These are phyloP conservation scores for Phyllachora maydis DNA, from an alignment of 2,329 filamentous ascomycete species.

Conservation along the genomic window DNA sequence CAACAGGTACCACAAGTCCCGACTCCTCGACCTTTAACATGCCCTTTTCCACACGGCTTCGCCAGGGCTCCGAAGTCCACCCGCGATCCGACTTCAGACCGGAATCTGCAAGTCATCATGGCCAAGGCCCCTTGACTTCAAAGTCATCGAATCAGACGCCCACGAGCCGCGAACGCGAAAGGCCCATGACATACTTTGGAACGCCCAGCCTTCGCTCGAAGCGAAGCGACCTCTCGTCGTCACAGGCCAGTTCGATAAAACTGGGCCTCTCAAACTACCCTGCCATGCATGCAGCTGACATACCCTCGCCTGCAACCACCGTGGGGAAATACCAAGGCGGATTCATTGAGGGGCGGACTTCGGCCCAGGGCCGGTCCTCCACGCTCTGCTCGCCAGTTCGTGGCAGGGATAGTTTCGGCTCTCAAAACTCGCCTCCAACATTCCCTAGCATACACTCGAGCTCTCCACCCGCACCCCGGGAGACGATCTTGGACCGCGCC, in stretches of 20 bases:
- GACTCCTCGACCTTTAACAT: slow-evolving; percentile 31
- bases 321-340: slow-evolving; percentile 30
- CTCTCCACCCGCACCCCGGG: slow-evolving; percentile 31
- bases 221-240: slow-evolving; percentile 39
- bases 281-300: slow-evolving; percentile 27
- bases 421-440: slow-evolving; percentile 15
- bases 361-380: slow-evolving; percentile 36
- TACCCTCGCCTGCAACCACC: slow-evolving; percentile 33
- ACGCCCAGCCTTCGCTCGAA: slow-evolving; percentile 40
- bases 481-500: slow-evolving; percentile 46
- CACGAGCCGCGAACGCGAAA: slow-evolving; percentile 25
- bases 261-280: slow-evolving; percentile 24
- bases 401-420: slow-evolving; percentile 31
- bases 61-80: slow-evolving; percentile 19
- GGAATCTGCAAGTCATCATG: too few species aligned
- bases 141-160: slow-evolving; percentile 24
- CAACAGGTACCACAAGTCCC: slow-evolving; percentile 29
- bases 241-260: slow-evolving; percentile 16
- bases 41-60: slow-evolving; percentile 22
- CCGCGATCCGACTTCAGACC: too few species aligned
- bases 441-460: slow-evolving; percentile 18
- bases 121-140: too few species aligned
- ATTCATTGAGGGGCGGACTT: slow-evolving; percentile 39
- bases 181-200: slow-evolving; percentile 34
- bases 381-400: slow-evolving; percentile 34